These are phyloP conservation scores for Agrocybe pediades DNA, from an alignment of 768 basidiomycete species.

Conservation along the genomic window DNA sequence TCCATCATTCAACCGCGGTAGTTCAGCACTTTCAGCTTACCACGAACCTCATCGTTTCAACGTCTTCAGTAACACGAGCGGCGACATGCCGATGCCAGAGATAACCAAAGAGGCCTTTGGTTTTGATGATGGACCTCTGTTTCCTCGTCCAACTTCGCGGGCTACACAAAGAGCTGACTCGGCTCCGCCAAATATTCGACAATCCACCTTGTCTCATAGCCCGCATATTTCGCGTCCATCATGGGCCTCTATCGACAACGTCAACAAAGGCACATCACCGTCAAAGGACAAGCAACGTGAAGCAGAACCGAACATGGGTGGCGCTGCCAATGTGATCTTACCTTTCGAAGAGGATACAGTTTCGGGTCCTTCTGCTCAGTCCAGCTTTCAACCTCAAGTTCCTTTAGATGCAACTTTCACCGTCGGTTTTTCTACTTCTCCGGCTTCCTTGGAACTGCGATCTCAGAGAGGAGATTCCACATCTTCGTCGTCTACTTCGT, in stretches of 20 bases:
- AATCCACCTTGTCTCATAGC: constrained; percentile 1
- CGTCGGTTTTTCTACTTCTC: neutral
- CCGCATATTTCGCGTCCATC: neutral
- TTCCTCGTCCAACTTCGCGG: constrained; percentile 16
- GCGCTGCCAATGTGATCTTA: neutral
- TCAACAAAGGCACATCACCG: neutral
- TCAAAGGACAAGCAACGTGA: neutral
- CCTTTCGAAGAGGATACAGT: neutral
- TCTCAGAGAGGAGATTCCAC: neutral
- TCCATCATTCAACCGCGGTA: constrained; percentile 7
- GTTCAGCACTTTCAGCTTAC: constrained; percentile 9
- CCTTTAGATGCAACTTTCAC: neutral
- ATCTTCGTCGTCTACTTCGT: constrained; percentile 5
- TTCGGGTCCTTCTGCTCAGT: neutral
- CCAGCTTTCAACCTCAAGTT: neutral
- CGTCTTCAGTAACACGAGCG: constrained; percentile 7
- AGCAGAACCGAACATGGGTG: neutral
- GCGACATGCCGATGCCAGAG: constrained; percentile 1
- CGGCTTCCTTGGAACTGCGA: neutral
- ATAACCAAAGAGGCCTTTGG: constrained; percentile 4
- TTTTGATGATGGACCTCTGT: constrained; percentile 20
- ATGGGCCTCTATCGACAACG: neutral
- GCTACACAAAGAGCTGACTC: constrained; percentile 16
- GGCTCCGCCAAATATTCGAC: constrained; percentile 14
- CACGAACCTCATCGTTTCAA: constrained; percentile 10